Evolutionary conservation across 2,329 filamentous ascomycete species (phyloP), one percentile per base, ranked within the genome.

Genomic region (Juglanconis sp.): DNA sequence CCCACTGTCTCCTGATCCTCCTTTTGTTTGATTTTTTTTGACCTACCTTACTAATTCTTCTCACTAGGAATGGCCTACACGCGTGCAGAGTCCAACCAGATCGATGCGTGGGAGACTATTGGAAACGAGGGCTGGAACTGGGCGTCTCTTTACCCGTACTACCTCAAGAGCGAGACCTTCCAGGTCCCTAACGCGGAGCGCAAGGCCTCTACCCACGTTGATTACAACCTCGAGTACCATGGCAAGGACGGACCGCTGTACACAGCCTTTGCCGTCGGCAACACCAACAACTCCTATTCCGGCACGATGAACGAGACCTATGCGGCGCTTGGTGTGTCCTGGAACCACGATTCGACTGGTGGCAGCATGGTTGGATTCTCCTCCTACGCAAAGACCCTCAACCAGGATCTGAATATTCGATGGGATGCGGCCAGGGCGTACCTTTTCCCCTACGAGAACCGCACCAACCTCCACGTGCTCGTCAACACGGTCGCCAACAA

Each of bases 371-470:
- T 72, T n/a, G 79, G 79, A 9, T 79, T 76, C 61, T 68, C 69
- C 15, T 61, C 75, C 2, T 78, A 72, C 67, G 76, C 78, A 2
- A 72, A 70, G 64, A 81, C 76, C 1, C 57, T 79, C 15, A 70
- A 81, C 60, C 61, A 68, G 1, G 67, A 68, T 2, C 67, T 68
- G 15, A 69, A 74, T 62, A 68, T 76, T 10, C 73, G 79, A 10
- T 73, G 76, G 59, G 78, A 81, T 68, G 76, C 79, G 40, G 79
- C 76, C 4, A 69, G 77, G 15, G 76, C 78, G 4, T 81, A 79
- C 63, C 81, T 79, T 64, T 78, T 71, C 56, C 77, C 79, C 1
- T 66, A 76, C 59, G 68, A 67, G 53, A 61, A 69, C 17, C 69
- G 79, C 49, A 52, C 68, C 2, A 82, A 81, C 62, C 67, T 81